Evolutionary conservation across 2,329 filamentous ascomycete genomes (phyloP).

Genomic region (Neofusicoccum umdonicola): DNA sequence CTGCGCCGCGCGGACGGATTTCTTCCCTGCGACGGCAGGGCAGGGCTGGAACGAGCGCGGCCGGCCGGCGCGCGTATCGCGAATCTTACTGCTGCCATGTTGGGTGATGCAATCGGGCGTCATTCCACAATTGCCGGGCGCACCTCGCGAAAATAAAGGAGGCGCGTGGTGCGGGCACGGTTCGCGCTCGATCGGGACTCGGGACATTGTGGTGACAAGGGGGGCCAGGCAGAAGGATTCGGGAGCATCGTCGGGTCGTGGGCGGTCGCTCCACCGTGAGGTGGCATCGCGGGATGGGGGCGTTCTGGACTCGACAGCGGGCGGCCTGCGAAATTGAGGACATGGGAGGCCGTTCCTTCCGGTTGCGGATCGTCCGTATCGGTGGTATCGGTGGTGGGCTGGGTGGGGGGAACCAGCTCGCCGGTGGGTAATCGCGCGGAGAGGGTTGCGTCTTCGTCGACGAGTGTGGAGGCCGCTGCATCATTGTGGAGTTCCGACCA

Average conservation of each 20-base stretch:
- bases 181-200: neutral
- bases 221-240: neutral
- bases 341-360: neutral
- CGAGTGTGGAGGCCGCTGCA: neutral
- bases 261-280: neutral
- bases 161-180: neutral
- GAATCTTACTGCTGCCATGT: neutral
- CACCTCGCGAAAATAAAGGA: neutral
- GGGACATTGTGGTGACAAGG: neutral
- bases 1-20: neutral
- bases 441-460: neutral
- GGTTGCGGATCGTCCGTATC: neutral
- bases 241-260: neutral
- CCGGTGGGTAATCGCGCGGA: slow-evolving; percentile 5
- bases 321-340: neutral
- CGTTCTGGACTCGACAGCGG: neutral
- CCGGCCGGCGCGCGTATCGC: neutral
- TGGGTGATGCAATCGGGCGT: neutral
- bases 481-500: neutral
- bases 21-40: neutral
- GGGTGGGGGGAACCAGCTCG: neutral
- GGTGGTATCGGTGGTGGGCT: no score
- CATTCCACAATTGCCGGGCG: neutral
- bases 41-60: neutral
- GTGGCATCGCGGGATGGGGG: neutral